Conservation (phyloP, 176 grass and related monocot genomes). For the Eremochloa ophiuroides region DNA sequence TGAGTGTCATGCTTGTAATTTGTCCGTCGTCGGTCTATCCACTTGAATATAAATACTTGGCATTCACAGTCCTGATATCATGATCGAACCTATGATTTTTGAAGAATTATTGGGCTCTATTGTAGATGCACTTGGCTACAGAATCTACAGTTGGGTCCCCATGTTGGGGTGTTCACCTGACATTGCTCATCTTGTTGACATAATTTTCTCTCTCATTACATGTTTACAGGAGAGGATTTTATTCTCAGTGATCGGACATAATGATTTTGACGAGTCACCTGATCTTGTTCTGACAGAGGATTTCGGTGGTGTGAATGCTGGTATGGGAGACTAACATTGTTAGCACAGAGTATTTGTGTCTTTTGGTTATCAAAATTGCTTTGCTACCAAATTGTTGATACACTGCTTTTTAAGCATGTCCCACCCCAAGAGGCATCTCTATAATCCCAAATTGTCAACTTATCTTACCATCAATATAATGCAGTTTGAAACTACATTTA, state of each 20-base stretch:
- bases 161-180: background rate
- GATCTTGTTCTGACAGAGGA: slow-evolving; percentile 77
- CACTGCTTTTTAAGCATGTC: background rate
- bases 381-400: background rate
- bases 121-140: background rate
- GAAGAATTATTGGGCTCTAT: background rate
- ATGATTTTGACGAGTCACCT: slow-evolving; percentile 47
- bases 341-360: background rate
- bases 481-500: background rate
- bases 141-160: background rate
- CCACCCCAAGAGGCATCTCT: background rate
- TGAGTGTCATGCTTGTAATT: slow-evolving; percentile 23
- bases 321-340: slow-evolving; percentile 19
- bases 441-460: background rate
- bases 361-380: background rate
- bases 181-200: background rate
- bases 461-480: background rate
- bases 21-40: background rate
- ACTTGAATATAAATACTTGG: background rate
- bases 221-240: slow-evolving; percentile 62
- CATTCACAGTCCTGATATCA: background rate
- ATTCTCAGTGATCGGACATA: slow-evolving; percentile 48
- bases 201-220: background rate
- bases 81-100: background rate
- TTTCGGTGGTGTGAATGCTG: slow-evolving; percentile 74